A percentile compares a stretch with the other conserved stretches of the same genome.
Evolutionary conservation across 768 basidiomycete genomes (phyloP).

Genomic region (Serendipita indica): DNA sequence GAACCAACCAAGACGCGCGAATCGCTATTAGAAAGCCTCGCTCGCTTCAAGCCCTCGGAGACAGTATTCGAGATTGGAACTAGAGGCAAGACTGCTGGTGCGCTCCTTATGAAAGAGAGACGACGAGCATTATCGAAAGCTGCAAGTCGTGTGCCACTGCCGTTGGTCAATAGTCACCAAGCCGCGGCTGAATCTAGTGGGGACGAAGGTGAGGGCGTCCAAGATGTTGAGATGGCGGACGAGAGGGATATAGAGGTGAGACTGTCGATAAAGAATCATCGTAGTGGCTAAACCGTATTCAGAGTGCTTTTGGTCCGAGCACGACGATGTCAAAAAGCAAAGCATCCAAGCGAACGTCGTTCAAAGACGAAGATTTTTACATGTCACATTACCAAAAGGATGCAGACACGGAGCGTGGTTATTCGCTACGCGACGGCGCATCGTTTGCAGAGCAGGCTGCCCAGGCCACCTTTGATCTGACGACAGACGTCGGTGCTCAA

Average conservation of each 20-base stretch:
- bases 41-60: constrained; percentile 69
- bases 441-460: constrained; percentile 77
- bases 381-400: constrained; percentile 86
- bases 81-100: constrained; percentile 46
- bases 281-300: too few relatives aligned
- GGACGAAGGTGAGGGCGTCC: constrained; percentile 23
- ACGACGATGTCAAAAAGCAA: constrained; percentile 26
- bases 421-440: constrained; percentile 77
- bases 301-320: constrained; percentile 34
- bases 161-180: neutral
- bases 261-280: too few relatives aligned
- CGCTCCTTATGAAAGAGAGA: constrained; percentile 76
- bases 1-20: constrained; percentile 39
- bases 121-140: constrained; percentile 63
- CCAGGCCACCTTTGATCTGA: constrained; percentile 66
- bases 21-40: constrained; percentile 56
- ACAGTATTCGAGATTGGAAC: constrained; percentile 84
- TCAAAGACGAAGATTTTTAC: constrained; percentile 74
- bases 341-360: constrained; percentile 25
- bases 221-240: constrained; percentile 53
- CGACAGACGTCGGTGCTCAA: constrained; percentile 55
- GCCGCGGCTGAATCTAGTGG: constrained; percentile 19
- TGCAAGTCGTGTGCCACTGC: constrained; percentile 28
- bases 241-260: constrained; percentile 63
- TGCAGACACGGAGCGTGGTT: constrained; percentile 77